Percentiles rank a stretch among this genome's conserved stretches.
These are phyloP conservation scores for Globisporangium polare DNA, from an alignment of 352 stramenopile species.

Conservation along the genomic window DNA sequence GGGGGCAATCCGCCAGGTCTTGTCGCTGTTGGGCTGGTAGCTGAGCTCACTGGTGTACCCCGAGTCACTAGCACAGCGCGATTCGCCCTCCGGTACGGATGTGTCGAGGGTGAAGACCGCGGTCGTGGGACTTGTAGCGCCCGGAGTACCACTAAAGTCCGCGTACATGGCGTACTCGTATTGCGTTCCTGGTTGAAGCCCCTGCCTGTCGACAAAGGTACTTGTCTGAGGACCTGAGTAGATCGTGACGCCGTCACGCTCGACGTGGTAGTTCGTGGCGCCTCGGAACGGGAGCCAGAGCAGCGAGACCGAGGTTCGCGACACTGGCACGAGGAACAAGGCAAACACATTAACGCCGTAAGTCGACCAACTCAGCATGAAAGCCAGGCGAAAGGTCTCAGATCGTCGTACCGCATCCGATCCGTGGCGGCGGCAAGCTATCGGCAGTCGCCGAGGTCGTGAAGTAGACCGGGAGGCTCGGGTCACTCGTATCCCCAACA, in stretches of 20 bases:
- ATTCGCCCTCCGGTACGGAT: conserved; percentile 1
- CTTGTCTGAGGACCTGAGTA: not conserved
- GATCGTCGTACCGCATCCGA: conserved; percentile 28
- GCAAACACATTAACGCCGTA: not conserved
- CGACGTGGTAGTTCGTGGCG: conserved; percentile 35
- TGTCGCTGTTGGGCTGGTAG: conserved; percentile 30
- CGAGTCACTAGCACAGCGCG: conserved; percentile 18
- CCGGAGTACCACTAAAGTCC: conserved; percentile 6
- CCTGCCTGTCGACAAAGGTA: conserved; percentile 14
- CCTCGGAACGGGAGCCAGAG: conserved; percentile 38
- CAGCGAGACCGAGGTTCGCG: conserved; percentile 26
- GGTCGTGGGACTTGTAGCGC: conserved; percentile 12
- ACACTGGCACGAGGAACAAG: conserved; percentile 22
- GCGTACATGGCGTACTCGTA: conserved; percentile 25
- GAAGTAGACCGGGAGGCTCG: conserved; percentile 25
- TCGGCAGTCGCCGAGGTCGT: conserved; percentile 18
- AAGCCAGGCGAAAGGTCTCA: not conserved
- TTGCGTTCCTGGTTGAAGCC: conserved; percentile 1
- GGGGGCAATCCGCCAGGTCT: conserved; percentile 37
- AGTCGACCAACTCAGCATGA: not conserved
- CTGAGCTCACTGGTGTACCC: conserved; percentile 29
- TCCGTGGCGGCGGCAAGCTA: conserved; percentile 19
- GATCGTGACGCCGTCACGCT: conserved; percentile 21
- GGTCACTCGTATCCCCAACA: conserved; percentile 11
- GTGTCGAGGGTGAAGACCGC: conserved; percentile 18